Percentiles rank a stretch among this genome's conserved stretches.
Evolutionary conservation across 352 stramenopile species (phyloP).

Genomic region (Globisporangium echinulatum): DNA sequence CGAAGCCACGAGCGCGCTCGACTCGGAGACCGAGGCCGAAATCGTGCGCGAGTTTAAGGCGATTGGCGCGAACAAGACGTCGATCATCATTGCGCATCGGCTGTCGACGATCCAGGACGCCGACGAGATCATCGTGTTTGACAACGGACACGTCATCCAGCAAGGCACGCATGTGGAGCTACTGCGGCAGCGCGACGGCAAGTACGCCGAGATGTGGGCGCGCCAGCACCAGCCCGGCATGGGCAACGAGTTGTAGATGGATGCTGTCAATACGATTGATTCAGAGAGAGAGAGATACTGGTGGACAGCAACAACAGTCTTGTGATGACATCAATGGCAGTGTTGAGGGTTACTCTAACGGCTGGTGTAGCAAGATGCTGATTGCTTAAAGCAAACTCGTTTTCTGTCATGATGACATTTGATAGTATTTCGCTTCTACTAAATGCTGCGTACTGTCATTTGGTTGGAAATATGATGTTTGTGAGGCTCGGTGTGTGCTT

Average conservation of each 20-base stretch:
- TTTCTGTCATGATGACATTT: too few species aligned
- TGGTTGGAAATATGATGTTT: too few species aligned
- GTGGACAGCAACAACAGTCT: too few species aligned
- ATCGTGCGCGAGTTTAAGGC: slow-evolving; percentile 73
- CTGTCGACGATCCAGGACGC: slow-evolving; percentile 74
- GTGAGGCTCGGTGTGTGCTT: too few species aligned
- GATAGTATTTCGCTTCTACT: too few species aligned
- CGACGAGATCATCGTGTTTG: slow-evolving; percentile 88
- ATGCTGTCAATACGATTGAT: neutral
- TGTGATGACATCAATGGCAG: too few species aligned
- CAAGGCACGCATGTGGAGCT: slow-evolving; percentile 85
- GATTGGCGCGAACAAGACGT: slow-evolving; percentile 58
- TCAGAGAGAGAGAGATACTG: neutral
- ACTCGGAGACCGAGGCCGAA: slow-evolving; percentile 75
- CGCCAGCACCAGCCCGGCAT: slow-evolving; percentile 43
- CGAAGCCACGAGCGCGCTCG: slow-evolving; percentile 64
- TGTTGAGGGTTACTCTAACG: too few species aligned
- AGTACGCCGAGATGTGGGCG: slow-evolving; percentile 76
- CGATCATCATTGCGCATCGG: slow-evolving; percentile 86
- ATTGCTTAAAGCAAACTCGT: too few species aligned
- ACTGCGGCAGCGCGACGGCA: slow-evolving; percentile 49
- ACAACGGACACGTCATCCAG: slow-evolving; percentile 84
- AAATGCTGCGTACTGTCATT: too few species aligned
- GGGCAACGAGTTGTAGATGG: neutral
- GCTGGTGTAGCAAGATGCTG: too few species aligned